Evolutionary conservation across 306 rosid genomes (phyloP), one percentile per base, ranked within the genome.

Genomic region (Lathyrus tuberosus): DNA sequence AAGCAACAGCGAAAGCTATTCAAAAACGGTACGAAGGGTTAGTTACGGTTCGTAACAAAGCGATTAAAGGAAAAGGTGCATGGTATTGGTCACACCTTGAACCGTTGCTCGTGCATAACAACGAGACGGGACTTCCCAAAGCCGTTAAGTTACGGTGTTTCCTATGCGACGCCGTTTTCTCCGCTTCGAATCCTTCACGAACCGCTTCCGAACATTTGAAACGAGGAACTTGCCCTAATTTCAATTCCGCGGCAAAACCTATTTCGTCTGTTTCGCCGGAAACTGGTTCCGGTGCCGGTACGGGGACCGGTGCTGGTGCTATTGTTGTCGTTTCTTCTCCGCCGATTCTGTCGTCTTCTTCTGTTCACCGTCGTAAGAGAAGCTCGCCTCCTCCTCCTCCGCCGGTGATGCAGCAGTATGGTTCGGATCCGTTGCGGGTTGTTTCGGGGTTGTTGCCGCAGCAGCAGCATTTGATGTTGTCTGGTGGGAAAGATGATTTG

Each of bases 181-280:
- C 98, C 1, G 98, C 98, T 12, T 93, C 98, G 0, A 93, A 93
- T 67, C 98, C 98, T 4, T 93, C 98, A 0, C 83, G 98, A 9
- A 93, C 98, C 0, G 98, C 98, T 20, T 93, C 98, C 4, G 98
- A 93, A 69, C 98, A 93, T 51, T 87, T 93, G n/a, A 93, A 93
- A 81, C 96, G 98, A 0, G 98, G 98, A 16, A 90, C 96, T 11
- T 93, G 98, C 76, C 91, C 98, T 74, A 90, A 93, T 81, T 93
- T 90, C 78, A 82, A 72, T 81, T 75, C 91, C 12, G 80, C 71
- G 0, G 83, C 80, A 6, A 86, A 84, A 62, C 98, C 98, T 74
- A 85, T 86, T 80, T 90, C 96, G 20, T 81, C 96, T n/a, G 72
- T 88, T 54, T 86, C 96, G 0, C 91, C 96, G 2, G 42, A 56